Evolutionary conservation across 805 yeast genomes (phyloP).

Genomic region (Teunomyces gatunensis): DNA sequence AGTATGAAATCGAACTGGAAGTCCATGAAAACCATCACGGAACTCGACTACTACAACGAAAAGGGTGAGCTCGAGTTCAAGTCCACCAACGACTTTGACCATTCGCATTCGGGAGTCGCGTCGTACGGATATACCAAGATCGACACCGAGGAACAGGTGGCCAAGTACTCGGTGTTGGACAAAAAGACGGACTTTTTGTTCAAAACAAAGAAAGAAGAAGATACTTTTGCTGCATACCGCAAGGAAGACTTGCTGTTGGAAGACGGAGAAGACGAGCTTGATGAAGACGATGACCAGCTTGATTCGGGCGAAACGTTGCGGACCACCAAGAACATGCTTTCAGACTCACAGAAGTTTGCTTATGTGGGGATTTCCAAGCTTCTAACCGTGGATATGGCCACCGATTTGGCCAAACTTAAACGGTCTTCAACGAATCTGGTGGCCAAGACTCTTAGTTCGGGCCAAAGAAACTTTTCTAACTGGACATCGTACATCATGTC

Average conservation of each 20-base stretch:
- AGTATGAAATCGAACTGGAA: slow-evolving; percentile 64
- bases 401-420: slow-evolving; percentile 63
- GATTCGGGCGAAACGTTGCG: slow-evolving; percentile 65
- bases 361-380: slow-evolving; percentile 84
- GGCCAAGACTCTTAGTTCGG: slow-evolving; percentile 56
- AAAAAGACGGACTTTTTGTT: slow-evolving; percentile 53
- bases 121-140: slow-evolving; percentile 84
- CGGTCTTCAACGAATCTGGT: slow-evolving; percentile 51
- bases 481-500: slow-evolving; percentile 79
- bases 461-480: slow-evolving; percentile 76
- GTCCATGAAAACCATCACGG: slow-evolving; percentile 79
- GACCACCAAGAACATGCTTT: slow-evolving; percentile 75
- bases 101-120: slow-evolving; percentile 38
- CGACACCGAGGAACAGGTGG: slow-evolving; percentile 82
- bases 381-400: slow-evolving; percentile 75
- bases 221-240: slow-evolving; percentile 16
- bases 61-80: slow-evolving; percentile 61
- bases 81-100: slow-evolving; percentile 16
- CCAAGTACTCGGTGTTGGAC: slow-evolving; percentile 55
- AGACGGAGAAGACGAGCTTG: slow-evolving; percentile 26
- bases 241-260: slow-evolving; percentile 4
- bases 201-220: slow-evolving; percentile 21
- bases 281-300: slow-evolving; percentile 36
- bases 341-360: slow-evolving; percentile 85
- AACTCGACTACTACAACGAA: slow-evolving; percentile 75